Conservation (phyloP, 345 rosid species). For the Camelina neglecta region DNA sequence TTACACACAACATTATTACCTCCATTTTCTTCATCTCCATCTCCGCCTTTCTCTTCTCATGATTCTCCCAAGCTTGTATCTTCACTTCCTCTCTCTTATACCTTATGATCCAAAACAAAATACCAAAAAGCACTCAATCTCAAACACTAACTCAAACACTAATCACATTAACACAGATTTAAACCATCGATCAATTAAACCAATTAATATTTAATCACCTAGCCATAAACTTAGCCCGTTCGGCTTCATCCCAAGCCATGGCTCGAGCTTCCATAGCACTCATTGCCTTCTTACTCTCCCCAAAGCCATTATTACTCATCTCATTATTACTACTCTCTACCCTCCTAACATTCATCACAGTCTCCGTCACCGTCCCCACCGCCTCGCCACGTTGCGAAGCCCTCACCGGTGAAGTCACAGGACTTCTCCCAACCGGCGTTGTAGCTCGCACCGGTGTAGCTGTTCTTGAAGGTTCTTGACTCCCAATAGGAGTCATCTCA, state of each 20-base stretch:
- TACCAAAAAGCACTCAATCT: not conserved
- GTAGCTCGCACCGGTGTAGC: slow-evolving; percentile 82
- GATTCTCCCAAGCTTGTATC: slow-evolving; percentile 97
- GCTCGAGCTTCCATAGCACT: slow-evolving; percentile 75
- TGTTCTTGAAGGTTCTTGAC: slow-evolving; percentile 94
- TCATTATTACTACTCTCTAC: slow-evolving; percentile 25
- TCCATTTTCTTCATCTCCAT: slow-evolving; percentile 93
- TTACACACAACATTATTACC: slow-evolving; percentile 51
- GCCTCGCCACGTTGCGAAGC: slow-evolving; percentile 45
- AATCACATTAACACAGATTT: not conserved
- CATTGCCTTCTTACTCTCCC: slow-evolving; percentile 40
- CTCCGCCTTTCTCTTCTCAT: slow-evolving; percentile 91
- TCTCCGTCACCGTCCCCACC: slow-evolving; percentile 22
- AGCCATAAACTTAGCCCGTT: slow-evolving; percentile 89
- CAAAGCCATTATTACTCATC: not conserved
- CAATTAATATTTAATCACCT: slow-evolving; percentile 53
- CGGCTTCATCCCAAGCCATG: slow-evolving; percentile 91
- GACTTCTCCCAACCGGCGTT: slow-evolving; percentile 77
- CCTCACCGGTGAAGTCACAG: slow-evolving; percentile 78
- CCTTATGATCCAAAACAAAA: slow-evolving; percentile 48
- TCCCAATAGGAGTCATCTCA: slow-evolving; percentile 92
- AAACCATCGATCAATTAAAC: not conserved
- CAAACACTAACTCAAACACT: slow-evolving; percentile 28
- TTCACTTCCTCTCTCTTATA: slow-evolving; percentile 92
- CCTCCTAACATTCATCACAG: slow-evolving; percentile 24